Base-by-base conservation (phyloP, 2,329 filamentous ascomycete genomes). In the Waltergamsia citrina region DNA sequence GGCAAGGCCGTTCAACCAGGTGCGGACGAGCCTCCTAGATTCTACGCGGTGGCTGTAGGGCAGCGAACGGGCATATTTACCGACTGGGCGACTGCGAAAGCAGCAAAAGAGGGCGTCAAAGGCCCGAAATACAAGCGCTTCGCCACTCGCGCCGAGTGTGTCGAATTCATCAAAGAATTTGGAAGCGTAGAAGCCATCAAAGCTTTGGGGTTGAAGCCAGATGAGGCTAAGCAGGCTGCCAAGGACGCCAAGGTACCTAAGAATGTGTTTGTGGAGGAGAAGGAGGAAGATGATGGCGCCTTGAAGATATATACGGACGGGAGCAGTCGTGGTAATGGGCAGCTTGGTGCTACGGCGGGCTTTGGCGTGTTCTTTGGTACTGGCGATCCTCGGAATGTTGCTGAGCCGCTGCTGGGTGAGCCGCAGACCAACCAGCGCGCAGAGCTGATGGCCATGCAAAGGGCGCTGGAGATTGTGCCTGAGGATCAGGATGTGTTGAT, bases 381-480 rank as follows among this genome's bases (percentile, higher is more conserved):
- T 14, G 54, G 54, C 3, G 78, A 82, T 48, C 41, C 59, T 19
- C 67, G 76, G 42, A 80, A 79, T 50, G 53, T 94, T 17, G 85
- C 84, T 10, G 87, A 93, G 57, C 76, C 78, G 4, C 71, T 95
- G 3, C 59, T 68, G 33, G 86, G 86, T 33, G 65, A 70, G 12
- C 67, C 69, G 8, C 92, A 96, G 59, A 96, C 92, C 1, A 98
- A 98, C 53, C 86, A 96, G 56, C 83, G 92, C 4, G 92, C 90
- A n/a, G 92, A 98, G 61, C 67, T 98, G 38, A 88, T 84, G 17
- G 92, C 87, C 7, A 81, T 96, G 41, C 66, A 85, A 20, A 81
- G 88, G 37, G 88, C 88, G 1, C 67, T 96, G 16, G 78, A 95
- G 49, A 73, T 81, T 29, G 77, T 80, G 3, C 79, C 84, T 1